Conservation (phyloP, 164 flowering plant genomes). For the Stephania japonica region DNA sequence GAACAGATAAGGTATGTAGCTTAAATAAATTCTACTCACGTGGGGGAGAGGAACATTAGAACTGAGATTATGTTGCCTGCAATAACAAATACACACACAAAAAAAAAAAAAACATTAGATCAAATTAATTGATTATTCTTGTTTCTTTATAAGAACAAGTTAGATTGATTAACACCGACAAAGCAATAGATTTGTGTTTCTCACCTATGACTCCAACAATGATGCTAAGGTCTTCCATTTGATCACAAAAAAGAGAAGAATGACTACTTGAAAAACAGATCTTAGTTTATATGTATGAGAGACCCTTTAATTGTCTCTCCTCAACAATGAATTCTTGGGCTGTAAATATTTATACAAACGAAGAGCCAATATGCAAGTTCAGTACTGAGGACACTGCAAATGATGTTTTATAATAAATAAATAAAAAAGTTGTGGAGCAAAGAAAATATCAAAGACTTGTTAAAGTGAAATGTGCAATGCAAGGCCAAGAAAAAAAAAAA, state of each 20-base stretch:
- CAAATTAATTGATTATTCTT: neutral
- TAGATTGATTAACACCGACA: neutral
- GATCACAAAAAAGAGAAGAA: no score
- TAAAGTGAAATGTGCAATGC: no score
- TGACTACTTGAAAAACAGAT: no score
- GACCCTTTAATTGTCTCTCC: neutral
- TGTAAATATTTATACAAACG: no score
- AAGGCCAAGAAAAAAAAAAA: no score
- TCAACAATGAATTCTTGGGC: neutral
- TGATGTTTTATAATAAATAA: no score
- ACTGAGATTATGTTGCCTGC: conserved; percentile 55
- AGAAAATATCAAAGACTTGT: no score
- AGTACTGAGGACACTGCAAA: no score
- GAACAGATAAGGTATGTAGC: neutral
- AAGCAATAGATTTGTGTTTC: neutral
- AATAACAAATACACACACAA: conserved; percentile 8
- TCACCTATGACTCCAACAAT: conserved; percentile 33
- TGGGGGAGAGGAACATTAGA: conserved; percentile 50
- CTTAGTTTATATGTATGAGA: no score
- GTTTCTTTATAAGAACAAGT: neutral
- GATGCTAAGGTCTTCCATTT: conserved; percentile 22
- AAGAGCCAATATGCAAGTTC: no score
- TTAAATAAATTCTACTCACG: conserved; percentile 21
- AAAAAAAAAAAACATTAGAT: neutral
- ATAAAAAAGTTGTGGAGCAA: no score